Conservation (phyloP, 2,329 filamentous ascomycete species). For the Lomentospora prolificans region DNA sequence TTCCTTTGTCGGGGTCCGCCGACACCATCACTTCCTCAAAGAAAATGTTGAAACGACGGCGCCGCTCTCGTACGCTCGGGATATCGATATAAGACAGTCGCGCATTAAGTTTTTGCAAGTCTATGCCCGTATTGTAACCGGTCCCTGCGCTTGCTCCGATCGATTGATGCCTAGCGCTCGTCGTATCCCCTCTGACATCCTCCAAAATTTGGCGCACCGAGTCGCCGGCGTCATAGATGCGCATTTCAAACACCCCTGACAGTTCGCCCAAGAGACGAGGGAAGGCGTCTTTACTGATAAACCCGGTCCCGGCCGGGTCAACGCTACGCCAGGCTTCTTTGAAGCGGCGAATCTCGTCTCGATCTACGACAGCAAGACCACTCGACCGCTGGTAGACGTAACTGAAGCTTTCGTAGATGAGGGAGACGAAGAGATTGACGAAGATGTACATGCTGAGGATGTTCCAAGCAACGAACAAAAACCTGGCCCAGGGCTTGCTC, state of each 20-base stretch:
- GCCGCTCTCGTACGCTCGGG: constrained; percentile 60
- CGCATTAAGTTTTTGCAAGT: constrained; percentile 65
- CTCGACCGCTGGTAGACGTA: constrained; percentile 97
- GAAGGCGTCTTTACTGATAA: constrained; percentile 82
- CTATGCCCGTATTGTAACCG: constrained; percentile 48
- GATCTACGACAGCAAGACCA: constrained; percentile 79
- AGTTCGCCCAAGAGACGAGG: constrained; percentile 83
- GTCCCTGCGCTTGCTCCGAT: constrained; percentile 34
- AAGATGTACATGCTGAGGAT: constrained; percentile 99
- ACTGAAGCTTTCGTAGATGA: constrained; percentile 98
- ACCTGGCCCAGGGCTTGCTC: constrained; percentile 77
- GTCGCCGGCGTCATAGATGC: constrained; percentile 86
- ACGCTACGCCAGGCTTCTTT: constrained; percentile 97
- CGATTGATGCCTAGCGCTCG: constrained; percentile 40
- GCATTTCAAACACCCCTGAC: constrained; percentile 93
- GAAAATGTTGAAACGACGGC: constrained; percentile 82
- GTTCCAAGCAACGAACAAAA: constrained; percentile 93
- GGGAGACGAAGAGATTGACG: constrained; percentile 92
- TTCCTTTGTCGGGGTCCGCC: constrained; percentile 78
- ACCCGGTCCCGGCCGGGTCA: constrained; percentile 84
- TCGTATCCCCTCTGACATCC: constrained; percentile 57
- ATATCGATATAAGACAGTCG: constrained; percentile 67
- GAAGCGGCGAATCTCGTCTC: constrained; percentile 91
- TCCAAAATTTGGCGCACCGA: constrained; percentile 82
- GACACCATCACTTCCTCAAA: constrained; percentile 95